Evolutionary conservation across 306 rosid genomes (phyloP).

Genomic region (Arachis hypogaea): DNA sequence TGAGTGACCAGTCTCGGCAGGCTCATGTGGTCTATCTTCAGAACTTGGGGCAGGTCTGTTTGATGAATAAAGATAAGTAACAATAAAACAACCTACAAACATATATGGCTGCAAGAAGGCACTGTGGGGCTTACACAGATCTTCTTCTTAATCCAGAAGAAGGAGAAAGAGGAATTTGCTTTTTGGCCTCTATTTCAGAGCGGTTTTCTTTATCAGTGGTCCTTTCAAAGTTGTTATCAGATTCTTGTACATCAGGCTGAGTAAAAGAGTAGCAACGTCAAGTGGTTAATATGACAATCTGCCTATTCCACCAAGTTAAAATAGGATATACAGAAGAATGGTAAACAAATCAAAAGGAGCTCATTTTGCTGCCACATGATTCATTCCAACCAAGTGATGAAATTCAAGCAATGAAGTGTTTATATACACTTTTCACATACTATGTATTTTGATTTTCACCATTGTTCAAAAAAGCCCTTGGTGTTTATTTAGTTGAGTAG

Average conservation of each 20-base stretch:
- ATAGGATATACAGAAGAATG: too few species aligned
- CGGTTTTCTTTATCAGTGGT: conserved; percentile 47
- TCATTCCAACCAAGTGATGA: conserved; percentile 18
- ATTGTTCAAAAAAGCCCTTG: background rate
- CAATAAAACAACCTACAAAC: conserved; percentile 37
- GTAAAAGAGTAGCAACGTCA: conserved; percentile 42
- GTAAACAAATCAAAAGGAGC: background rate
- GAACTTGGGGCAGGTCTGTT: conserved; percentile 57
- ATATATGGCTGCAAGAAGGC: conserved; percentile 20
- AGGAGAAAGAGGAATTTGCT: conserved; percentile 39
- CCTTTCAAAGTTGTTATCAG: conserved; percentile 49
- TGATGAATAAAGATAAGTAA: conserved; percentile 39
- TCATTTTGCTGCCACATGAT: conserved; percentile 6
- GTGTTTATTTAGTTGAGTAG: conserved; percentile 14
- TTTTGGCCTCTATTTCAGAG: conserved; percentile 53
- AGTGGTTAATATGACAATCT: conserved; percentile 36
- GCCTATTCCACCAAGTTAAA: too few species aligned
- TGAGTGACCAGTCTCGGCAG: conserved; percentile 47
- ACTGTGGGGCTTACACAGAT: conserved; percentile 56
- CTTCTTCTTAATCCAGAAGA: conserved; percentile 82
- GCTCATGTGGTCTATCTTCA: conserved; percentile 59
- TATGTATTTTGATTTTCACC: conserved; percentile 27
- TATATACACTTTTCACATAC: conserved; percentile 18
- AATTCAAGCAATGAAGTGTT: conserved; percentile 22
- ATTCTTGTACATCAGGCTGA: conserved; percentile 55